phyloP scores from a whole-genome alignment of 208 protist genomes.

The Leishmania guyanensis region DNA sequence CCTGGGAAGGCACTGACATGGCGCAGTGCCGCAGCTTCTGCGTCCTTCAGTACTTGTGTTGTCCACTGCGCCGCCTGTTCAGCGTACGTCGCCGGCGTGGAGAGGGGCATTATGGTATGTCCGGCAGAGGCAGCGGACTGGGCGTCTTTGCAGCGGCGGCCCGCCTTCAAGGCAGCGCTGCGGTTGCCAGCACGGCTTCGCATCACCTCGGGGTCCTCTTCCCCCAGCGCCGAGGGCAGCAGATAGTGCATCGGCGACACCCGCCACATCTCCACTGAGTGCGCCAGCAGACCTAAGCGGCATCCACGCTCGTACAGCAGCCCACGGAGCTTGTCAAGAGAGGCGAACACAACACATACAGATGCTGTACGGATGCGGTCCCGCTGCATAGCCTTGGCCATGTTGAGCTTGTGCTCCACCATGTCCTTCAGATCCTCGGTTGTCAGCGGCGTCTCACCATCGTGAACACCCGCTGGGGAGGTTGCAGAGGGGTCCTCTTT shows the following conservation, averaged over 20 bases:
- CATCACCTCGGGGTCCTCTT: constrained; percentile 6
- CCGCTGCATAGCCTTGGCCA: constrained; percentile 35
- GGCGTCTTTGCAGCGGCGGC: constrained; percentile 1
- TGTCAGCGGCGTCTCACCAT: constrained; percentile 26
- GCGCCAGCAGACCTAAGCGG: constrained; percentile 56
- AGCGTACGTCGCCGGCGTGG: constrained; percentile 42
- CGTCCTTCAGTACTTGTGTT: constrained; percentile 32
- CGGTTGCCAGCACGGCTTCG: constrained; percentile 13
- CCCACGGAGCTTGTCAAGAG: constrained; percentile 69
- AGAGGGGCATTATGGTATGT: constrained; percentile 31
- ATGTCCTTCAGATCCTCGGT: constrained; percentile 27
- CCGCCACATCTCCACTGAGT: constrained; percentile 63
- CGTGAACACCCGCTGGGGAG: not conserved
- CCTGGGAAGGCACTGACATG: constrained; percentile 53
- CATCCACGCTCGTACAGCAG: constrained; percentile 68
- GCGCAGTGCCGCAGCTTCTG: constrained; percentile 27
- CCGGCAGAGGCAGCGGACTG: constrained; percentile 13
- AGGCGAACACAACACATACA: constrained; percentile 40
- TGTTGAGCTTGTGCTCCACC: constrained; percentile 39
- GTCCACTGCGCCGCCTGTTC: constrained; percentile 51
- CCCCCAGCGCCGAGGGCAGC: constrained; percentile 21
- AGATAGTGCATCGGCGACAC: constrained; percentile 65
- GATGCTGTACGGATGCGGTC: constrained; percentile 50
- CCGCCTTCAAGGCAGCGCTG: constrained; percentile 7
- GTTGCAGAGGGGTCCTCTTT: constrained; percentile 20